Evolutionary conservation across 2,329 filamentous ascomycete genomes (phyloP).

Genomic region (Curvularia sp.): DNA sequence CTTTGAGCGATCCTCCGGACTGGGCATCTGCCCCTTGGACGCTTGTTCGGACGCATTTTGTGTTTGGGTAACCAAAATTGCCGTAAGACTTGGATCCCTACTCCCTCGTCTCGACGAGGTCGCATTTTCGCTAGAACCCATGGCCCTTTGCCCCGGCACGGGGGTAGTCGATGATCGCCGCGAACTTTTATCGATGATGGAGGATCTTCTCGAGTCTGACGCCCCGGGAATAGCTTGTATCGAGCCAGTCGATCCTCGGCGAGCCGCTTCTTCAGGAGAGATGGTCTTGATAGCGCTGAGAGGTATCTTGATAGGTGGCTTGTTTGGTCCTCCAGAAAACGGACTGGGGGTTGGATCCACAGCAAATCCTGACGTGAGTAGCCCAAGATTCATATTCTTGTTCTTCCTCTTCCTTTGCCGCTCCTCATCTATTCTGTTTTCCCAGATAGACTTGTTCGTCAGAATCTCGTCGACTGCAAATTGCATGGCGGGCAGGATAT

Average conservation of each 20-base stretch:
- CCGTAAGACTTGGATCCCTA: conserved; percentile 50
- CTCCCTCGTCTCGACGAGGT: conserved; percentile 48
- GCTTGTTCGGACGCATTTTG: conserved; percentile 38
- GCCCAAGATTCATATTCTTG: conserved; percentile 32
- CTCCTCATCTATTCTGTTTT: conserved; percentile 69
- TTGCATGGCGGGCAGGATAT: conserved; percentile 82
- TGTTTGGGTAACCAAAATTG: conserved; percentile 49
- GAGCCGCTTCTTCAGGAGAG: conserved; percentile 27
- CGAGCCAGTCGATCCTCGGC: conserved; percentile 41
- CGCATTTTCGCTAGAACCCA: conserved; percentile 42
- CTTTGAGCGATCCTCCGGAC: conserved; percentile 26
- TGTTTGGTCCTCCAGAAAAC: conserved; percentile 37
- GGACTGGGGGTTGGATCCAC: conserved; percentile 46
- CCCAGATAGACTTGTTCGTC: conserved; percentile 77
- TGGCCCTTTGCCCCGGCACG: conserved; percentile 24
- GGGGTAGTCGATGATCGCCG: conserved; percentile 41
- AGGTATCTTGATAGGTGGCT: conserved; percentile 15
- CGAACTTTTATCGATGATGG: conserved; percentile 38
- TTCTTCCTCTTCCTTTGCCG: conserved; percentile 58
- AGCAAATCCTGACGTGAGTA: conserved; percentile 31
- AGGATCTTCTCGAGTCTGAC: conserved; percentile 39
- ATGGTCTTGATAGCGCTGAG: conserved; percentile 19
- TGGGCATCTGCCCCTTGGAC: conserved; percentile 24
- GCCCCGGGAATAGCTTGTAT: conserved; percentile 22
- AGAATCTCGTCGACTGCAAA: conserved; percentile 86